Base-by-base conservation (phyloP, 1,284 basidiomycete species). In the Fomitiporia mediterranea region DNA sequence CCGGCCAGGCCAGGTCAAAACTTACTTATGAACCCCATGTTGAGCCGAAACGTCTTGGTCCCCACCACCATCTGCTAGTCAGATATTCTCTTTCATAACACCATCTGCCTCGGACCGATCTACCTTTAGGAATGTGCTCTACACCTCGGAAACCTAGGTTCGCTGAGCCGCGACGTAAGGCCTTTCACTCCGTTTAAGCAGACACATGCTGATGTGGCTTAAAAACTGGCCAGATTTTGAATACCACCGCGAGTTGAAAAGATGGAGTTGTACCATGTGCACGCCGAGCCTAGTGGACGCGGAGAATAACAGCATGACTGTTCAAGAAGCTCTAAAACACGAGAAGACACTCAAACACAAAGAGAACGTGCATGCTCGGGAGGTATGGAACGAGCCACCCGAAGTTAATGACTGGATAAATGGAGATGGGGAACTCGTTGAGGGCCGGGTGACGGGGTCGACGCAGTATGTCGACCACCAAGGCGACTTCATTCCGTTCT, bases 391-490 rank as follows among this genome's bases (percentile, higher is more conserved):
- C 17, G 23, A 38, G 21, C 39, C 44, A 25, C 58, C 55, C 4
- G 54, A 50, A 13, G 23, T 56, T 19, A 46, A 60, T 30, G 55
- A 49, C 8, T 56, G 55, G 51, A 17, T 40, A 6, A 39, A 56
- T 30, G 54, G 50, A 38, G 30, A 27, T 9, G 35, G 19, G 9
- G 65, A 23, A 32, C 48, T 34, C 48, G 32, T 35, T 35, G 56
- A 53, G 74, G 71, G 38, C 70, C 69, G 49, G 74, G 74, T 47
- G 1, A 30, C 25, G 64, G 84, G 86, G 61, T 73, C 76, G 61
- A 75, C 78, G 39, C 72, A 78, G 58, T 73, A 73, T 57, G 69
- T 75, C 7, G 79, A 82, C 56, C 62, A 63, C 17, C 59, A 64
- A 37, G 60, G 55, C 3, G 68, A 67, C 30, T 60, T 65, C 37